Evolutionary conservation across 2,329 filamentous ascomycete species (phyloP).

Genomic region (Endoconidiophora polonica): DNA sequence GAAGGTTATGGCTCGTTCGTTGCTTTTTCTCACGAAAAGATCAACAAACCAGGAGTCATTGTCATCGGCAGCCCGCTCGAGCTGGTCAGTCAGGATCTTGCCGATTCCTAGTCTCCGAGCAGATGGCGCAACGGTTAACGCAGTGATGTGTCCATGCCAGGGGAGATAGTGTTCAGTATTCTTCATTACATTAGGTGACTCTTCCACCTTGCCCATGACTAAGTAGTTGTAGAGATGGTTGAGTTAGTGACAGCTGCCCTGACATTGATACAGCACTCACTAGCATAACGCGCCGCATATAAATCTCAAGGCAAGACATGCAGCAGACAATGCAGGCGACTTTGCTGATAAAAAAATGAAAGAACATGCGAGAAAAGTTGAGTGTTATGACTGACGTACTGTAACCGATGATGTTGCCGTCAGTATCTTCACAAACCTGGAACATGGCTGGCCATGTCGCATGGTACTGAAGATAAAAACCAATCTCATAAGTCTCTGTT

Average conservation of each 20-base stretch:
- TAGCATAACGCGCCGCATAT: no score
- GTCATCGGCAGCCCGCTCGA: slow-evolving; percentile 69
- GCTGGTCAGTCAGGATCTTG: slow-evolving; percentile 59
- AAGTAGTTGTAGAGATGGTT: background rate
- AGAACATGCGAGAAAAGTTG: no score
- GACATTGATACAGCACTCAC: background rate
- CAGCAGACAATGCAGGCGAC: background rate
- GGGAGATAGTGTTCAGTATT: slow-evolving; percentile 84
- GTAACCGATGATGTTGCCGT: slow-evolving; percentile 86
- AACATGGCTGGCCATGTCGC: slow-evolving; percentile 93
- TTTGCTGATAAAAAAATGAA: background rate
- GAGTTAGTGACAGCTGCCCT: background rate
- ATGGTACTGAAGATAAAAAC: slow-evolving; percentile 91
- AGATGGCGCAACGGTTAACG: slow-evolving; percentile 76
- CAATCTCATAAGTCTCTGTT: slow-evolving; percentile 94
- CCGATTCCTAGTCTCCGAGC: slow-evolving; percentile 78
- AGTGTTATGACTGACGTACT: slow-evolving; percentile 37
- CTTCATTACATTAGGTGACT: slow-evolving; percentile 57
- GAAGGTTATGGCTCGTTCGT: slow-evolving; percentile 70
- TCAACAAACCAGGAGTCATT: slow-evolving; percentile 90
- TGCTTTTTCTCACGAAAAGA: slow-evolving; percentile 79
- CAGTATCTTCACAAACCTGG: slow-evolving; percentile 71
- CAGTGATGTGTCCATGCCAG: slow-evolving; percentile 98
- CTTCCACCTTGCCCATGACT: slow-evolving; percentile 97
- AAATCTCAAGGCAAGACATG: no score